These are phyloP conservation scores for Diaporthe vexans DNA, from an alignment of 2,329 filamentous ascomycete species.

Conservation along the genomic window DNA sequence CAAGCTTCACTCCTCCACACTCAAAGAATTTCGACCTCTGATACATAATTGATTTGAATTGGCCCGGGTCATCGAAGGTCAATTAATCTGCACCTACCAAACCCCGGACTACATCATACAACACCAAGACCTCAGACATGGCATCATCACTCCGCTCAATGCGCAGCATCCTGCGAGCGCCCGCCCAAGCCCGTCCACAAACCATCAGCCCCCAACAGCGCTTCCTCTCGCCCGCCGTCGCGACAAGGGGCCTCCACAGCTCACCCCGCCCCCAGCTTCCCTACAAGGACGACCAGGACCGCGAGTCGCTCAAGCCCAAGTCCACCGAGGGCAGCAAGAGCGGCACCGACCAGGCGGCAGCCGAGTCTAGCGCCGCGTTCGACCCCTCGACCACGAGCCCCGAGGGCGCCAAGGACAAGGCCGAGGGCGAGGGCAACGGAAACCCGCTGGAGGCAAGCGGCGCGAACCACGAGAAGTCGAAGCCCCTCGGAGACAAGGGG, in stretches of 20 bases:
- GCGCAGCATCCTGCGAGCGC: slow-evolving; percentile 39
- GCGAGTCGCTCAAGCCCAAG: slow-evolving; percentile 74
- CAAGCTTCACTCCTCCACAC: not conserved
- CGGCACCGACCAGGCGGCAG: slow-evolving; percentile 72
- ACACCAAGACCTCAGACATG: slow-evolving; percentile 9
- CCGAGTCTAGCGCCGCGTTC: slow-evolving; percentile 74
- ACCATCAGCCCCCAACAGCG: slow-evolving; percentile 2
- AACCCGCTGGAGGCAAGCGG: slow-evolving; percentile 59
- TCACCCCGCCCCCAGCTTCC: slow-evolving; percentile 48
- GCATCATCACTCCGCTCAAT: slow-evolving; percentile 31
- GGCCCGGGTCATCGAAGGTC: not conserved
- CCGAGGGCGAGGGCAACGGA: slow-evolving; percentile 52
- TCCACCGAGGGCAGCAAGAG: slow-evolving; percentile 77
- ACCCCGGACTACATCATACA: not conserved
- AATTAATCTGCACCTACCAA: not conserved
- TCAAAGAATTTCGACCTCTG: not conserved
- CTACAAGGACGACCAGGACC: slow-evolving; percentile 69
- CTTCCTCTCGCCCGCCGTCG: slow-evolving; percentile 22
- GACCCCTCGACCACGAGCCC: slow-evolving; percentile 77
- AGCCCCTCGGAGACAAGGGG: slow-evolving; percentile 53
- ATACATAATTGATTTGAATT: not conserved
- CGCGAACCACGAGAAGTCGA: slow-evolving; percentile 60
- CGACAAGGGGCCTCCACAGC: slow-evolving; percentile 52
- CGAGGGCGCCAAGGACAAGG: slow-evolving; percentile 66
- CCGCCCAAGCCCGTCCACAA: slow-evolving; percentile 36